Conservation (phyloP, 2,329 filamentous ascomycete species). For the Colletotrichum sp. region DNA sequence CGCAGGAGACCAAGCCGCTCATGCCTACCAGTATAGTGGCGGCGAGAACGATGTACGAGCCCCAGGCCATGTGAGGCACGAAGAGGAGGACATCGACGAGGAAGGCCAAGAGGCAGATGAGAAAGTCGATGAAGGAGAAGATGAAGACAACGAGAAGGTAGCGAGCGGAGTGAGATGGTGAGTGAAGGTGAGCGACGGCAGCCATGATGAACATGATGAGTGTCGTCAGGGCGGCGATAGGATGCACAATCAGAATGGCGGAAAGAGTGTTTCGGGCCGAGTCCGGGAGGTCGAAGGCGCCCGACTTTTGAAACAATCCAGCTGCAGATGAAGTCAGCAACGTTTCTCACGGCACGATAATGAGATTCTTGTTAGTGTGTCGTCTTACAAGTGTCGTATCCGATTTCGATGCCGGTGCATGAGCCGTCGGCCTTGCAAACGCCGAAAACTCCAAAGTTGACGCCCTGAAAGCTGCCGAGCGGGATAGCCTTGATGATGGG, state of each 20-base stretch:
- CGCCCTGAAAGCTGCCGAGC: slow-evolving; percentile 76
- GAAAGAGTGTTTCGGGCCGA: slow-evolving; percentile 71
- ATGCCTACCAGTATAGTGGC: slow-evolving; percentile 85
- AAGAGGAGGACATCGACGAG: slow-evolving; percentile 94
- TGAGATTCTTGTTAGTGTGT: background rate
- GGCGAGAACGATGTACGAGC: slow-evolving; percentile 89
- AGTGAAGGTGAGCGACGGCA: slow-evolving; percentile 82
- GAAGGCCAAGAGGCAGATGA: slow-evolving; percentile 86
- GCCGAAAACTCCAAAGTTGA: slow-evolving; percentile 92
- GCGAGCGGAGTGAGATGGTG: slow-evolving; percentile 85
- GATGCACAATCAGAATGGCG: slow-evolving; percentile 89
- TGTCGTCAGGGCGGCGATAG: slow-evolving; percentile 84
- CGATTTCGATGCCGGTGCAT: slow-evolving; percentile 79
- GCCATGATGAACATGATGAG: slow-evolving; percentile 85
- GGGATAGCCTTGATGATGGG: slow-evolving; percentile 88
- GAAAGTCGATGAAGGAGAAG: slow-evolving; percentile 81
- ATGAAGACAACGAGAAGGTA: slow-evolving; percentile 88
- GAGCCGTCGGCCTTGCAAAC: slow-evolving; percentile 68
- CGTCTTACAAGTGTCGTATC: slow-evolving; percentile 81
- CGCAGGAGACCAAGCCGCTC: slow-evolving; percentile 86
- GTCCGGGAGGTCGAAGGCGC: slow-evolving; percentile 61
- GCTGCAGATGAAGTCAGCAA: background rate
- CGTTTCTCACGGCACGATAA: background rate
- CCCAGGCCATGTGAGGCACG: slow-evolving; percentile 92
- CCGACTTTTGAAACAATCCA: slow-evolving; percentile 22